Base-by-base conservation (phyloP, 2,329 filamentous ascomycete genomes). In the Verticillium tricorpus region DNA sequence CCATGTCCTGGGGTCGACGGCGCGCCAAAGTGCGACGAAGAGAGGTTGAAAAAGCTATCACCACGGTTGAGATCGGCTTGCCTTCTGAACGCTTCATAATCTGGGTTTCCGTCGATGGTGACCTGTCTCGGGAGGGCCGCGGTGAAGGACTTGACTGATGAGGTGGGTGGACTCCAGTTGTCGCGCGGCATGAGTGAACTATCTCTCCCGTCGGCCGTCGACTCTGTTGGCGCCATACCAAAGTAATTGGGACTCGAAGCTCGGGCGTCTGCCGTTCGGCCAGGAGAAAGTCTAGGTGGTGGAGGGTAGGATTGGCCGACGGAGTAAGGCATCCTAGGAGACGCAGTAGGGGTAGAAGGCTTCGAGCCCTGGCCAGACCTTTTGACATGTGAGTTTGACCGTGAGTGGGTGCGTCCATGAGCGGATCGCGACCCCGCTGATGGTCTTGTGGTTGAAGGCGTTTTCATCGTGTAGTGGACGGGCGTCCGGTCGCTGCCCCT, bases 181-280 rank as follows among this genome's bases (percentile, higher is more conserved):
- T 87, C 86, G 61, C 85, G 85, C 1, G 87, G 82, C 64, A 90
- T 80, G 37, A 81, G 80, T 5, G 82, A 84, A 2, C 88, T 89
- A 60, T 89, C 87, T 64, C 87, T 83, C 28, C 84, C 80, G 64
- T 91, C 87, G 56, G 78, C 75, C 22, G 85, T 73, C 37, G 64
- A 68, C 62, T 92, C 88, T 12, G 19, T 14, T 65, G 91, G 78
- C 34, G 87, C 80, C 63, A 96, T 85, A 61, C 90, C 91, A 73
- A 97, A 97, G 75, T 97, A 97, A 73, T 93, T 96, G 14, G 92
- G 91, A 72, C 91, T 94, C 11, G 87, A 78, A 1, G 83, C 77
- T 64, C 81, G 78, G 17, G 70, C 71, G 50, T 80, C 78, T 2
- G 69, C 61, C 5, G 68, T 61, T 50, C 74, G 70, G 31, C 66